Evolutionary conservation across 352 stramenopile species (phyloP), one percentile per base, ranked within the genome.

Genomic region (Globisporangium cylindrosporum): DNA sequence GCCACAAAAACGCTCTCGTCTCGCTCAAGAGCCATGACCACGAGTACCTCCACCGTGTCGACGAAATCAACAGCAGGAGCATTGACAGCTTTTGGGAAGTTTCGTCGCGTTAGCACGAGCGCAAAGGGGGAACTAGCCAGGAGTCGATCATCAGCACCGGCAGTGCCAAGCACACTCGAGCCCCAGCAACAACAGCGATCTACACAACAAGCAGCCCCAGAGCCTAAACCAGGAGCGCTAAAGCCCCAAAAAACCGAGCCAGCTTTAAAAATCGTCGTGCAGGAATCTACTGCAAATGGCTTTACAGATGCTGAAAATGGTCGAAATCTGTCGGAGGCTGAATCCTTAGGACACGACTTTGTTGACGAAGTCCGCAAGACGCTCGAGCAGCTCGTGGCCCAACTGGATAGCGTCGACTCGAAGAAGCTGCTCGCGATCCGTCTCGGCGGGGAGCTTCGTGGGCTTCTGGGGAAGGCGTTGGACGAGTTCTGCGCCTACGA

Each of bases 401-500:
- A 80, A 5, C 71, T 94, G 24, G 86, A 94, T 64, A 71, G 67
- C 15, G 74, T 94, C 1, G 82, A 94, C 65, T 73, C 78, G 1
- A 77, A 76, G 27, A 94, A 92, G 54, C 66, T 94, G 4, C 63
- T 75, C 12, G 75, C 84, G 14, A 84, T 94, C 27, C 79, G 84
- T 1, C 67, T 94, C 15, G 86, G 86, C 18, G 81, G 81, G 0
- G 84, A 94, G 68, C 72, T 94, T 1, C 84, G 84, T n/a, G 86
- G 86, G 0, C 71, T 94, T 8, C 64, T 94, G 9, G 86, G 86
- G 56, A 94, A 94, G 65, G 86, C 86, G 1, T 80, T 92, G 54
- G 86, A 94, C 66, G 86, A 94, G 66, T 88, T 93, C 38, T 61
- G 64, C 32, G 84, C 84, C 5, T 91, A 93, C 60, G 79, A 90